Conservation (phyloP, 352 stramenopile genomes). For the Globisporangium carolinianum region DNA sequence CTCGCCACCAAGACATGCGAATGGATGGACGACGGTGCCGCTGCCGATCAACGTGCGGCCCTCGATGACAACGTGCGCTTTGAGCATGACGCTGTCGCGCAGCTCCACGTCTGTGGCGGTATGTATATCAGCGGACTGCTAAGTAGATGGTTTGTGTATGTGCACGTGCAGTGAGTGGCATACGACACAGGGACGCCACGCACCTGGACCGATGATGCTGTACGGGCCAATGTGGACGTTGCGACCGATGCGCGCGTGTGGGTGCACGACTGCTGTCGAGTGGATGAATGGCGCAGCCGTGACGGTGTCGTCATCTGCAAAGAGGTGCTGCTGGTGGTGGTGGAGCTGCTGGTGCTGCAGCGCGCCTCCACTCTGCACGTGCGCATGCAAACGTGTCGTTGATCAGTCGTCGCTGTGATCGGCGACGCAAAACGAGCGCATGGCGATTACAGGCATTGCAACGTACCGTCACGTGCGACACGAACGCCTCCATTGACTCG, state of each 20-base stretch:
- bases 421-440: too few relatives aligned
- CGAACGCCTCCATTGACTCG: conserved; percentile 44
- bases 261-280: conserved; percentile 65
- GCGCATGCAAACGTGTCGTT: background rate
- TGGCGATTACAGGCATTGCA: background rate
- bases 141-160: background rate
- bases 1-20: conserved; percentile 65
- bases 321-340: conserved; percentile 2
- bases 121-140: background rate
- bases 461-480: conserved; percentile 35
- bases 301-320: background rate
- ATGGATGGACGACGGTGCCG: conserved; percentile 58
- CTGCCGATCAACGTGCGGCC: conserved; percentile 49
- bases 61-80: conserved; percentile 73
- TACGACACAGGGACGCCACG: background rate
- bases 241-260: conserved; percentile 39
- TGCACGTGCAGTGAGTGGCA: background rate
- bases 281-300: conserved; percentile 29
- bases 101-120: conserved; percentile 46
- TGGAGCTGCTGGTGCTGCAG: conserved; percentile 4
- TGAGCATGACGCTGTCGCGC: conserved; percentile 50
- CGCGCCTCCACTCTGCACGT: conserved; percentile 6
- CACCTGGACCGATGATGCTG: conserved; percentile 61
- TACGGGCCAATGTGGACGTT: conserved; percentile 69
- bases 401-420: background rate